Evolutionary conservation across 202 grass and related monocot genomes (phyloP).

Genomic region (Carex arenaria): DNA sequence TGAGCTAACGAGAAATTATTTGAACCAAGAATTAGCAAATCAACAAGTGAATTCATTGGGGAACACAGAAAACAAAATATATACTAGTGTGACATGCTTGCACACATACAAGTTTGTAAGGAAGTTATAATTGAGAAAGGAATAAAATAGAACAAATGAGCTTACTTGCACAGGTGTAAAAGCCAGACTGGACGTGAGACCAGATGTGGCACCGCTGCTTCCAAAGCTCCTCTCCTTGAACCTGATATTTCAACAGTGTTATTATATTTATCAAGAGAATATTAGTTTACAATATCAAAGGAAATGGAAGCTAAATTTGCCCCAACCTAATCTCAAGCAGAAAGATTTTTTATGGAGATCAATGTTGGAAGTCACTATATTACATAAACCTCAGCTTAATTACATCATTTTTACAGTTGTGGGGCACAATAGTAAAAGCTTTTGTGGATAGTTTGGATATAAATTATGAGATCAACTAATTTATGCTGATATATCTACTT

Average conservation of each 20-base stretch:
- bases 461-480: background rate
- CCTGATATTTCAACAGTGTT: conserved; percentile 32
- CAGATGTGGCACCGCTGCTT: conserved; percentile 73
- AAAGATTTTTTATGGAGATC: background rate
- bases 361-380: background rate
- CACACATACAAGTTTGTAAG: background rate
- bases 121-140: background rate
- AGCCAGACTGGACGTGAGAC: conserved; percentile 76
- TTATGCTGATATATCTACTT: background rate
- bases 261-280: background rate
- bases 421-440: background rate
- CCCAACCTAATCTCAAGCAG: background rate
- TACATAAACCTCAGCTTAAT: background rate
- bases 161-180: conserved; percentile 84
- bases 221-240: conserved; percentile 85
- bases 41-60: background rate
- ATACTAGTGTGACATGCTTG: background rate
- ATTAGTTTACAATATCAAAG: background rate
- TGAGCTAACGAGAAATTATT: background rate
- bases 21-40: background rate
- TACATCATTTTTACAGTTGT: background rate
- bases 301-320: background rate
- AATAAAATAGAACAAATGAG: background rate
- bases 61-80: background rate
- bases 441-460: background rate